phyloP scores from a whole-genome alignment of 768 basidiomycete genomes.

The Phylloporus sp. region DNA sequence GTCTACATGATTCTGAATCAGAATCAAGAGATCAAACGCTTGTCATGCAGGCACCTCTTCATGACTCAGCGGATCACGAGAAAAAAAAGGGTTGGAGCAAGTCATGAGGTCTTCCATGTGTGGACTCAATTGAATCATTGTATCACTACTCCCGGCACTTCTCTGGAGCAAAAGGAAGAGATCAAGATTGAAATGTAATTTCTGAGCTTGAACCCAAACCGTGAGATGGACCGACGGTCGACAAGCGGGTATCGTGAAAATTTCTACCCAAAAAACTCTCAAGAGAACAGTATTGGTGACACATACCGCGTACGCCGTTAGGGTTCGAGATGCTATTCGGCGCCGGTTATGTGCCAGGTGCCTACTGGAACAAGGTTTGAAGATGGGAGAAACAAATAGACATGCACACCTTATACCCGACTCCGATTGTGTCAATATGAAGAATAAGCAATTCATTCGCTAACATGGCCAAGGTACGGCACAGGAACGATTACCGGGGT shows the following conservation, averaged over 20 bases:
- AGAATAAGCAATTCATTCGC: constrained; percentile 26
- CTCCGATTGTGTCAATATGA: constrained; percentile 3
- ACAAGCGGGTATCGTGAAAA: background rate
- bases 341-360: background rate
- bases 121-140: constrained; percentile 8
- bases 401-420: constrained; percentile 26
- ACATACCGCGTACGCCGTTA: constrained; percentile 9
- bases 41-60: constrained; percentile 2
- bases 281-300: constrained; percentile 4
- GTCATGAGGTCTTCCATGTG: background rate
- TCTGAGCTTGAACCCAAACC: constrained; percentile 14
- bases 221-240: constrained; percentile 12
- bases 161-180: background rate
- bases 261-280: background rate
- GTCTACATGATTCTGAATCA: constrained; percentile 5
- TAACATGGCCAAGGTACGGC: constrained; percentile 13
- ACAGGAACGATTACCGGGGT: constrained; percentile 10
- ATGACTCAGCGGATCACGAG: constrained; percentile 12
- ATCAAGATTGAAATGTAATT: background rate
- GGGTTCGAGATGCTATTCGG: background rate
- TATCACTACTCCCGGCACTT: background rate
- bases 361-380: constrained; percentile 20
- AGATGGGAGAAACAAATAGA: constrained; percentile 4
- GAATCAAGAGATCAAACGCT: constrained; percentile 10
- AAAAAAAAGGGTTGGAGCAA: background rate